phyloP scores from a whole-genome alignment of 2,329 filamentous ascomycete genomes.

The Lecanicillium sp. region DNA sequence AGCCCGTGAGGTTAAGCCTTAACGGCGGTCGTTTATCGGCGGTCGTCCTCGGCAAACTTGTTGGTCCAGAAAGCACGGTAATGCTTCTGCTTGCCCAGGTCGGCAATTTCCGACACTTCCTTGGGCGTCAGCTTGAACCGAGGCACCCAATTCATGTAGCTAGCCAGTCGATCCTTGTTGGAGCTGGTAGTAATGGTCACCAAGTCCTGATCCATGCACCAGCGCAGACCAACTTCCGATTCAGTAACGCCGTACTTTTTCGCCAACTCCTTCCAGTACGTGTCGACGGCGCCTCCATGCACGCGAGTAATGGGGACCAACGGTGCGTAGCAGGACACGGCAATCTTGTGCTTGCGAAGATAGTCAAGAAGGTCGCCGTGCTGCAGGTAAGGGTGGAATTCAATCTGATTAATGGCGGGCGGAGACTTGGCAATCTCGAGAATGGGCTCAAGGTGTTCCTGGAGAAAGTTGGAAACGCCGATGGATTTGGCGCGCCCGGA shows the following conservation, averaged over 20 bases:
- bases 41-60: conserved; percentile 44
- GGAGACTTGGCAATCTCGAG: conserved; percentile 50
- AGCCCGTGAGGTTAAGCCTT: too few species aligned
- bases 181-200: conserved; percentile 52
- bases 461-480: conserved; percentile 68
- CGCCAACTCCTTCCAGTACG: conserved; percentile 40
- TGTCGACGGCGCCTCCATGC: conserved; percentile 44
- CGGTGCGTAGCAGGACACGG: conserved; percentile 45
- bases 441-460: conserved; percentile 45
- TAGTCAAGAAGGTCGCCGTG: conserved; percentile 51
- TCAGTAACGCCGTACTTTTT: conserved; percentile 49
- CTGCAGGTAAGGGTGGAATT: conserved; percentile 70
- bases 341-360: conserved; percentile 48
- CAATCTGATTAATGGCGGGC: conserved; percentile 73
- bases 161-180: conserved; percentile 47
- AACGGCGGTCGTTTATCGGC: conserved; percentile 18
- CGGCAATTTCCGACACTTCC: conserved; percentile 48
- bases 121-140: conserved; percentile 50
- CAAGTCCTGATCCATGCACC: conserved; percentile 51
- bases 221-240: conserved; percentile 49
- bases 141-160: conserved; percentile 41
- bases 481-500: conserved; percentile 60
- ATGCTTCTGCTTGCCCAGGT: conserved; percentile 51
- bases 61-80: conserved; percentile 50
- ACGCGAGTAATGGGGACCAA: conserved; percentile 42